Conservation (phyloP, 2,329 filamentous ascomycete species). For the Cercospora nicotianae region DNA sequence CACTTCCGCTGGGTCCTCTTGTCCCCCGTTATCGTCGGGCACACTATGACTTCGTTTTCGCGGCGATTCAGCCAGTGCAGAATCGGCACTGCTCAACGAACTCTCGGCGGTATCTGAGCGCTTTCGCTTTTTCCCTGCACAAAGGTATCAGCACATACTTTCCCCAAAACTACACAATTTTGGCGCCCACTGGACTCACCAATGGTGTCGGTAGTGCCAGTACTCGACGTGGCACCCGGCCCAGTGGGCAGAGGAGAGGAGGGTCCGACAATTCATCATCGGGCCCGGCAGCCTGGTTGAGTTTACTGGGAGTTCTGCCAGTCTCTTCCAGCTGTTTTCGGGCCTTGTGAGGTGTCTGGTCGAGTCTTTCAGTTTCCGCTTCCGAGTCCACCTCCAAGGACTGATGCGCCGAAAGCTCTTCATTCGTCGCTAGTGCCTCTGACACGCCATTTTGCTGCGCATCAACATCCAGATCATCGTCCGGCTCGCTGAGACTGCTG, state of each 20-base stretch:
- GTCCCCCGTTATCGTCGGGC: conserved; percentile 16
- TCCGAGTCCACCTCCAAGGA: conserved; percentile 66
- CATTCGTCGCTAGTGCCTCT: conserved; percentile 9
- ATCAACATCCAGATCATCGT: conserved; percentile 62
- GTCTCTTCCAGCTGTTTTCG: conserved; percentile 45
- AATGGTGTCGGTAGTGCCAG: conserved; percentile 33
- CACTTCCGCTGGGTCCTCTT: conserved; percentile 37
- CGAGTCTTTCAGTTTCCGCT: conserved; percentile 90
- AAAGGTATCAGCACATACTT: background rate
- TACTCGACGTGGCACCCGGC: conserved; percentile 36
- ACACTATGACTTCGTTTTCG: conserved; percentile 37
- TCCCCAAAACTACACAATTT: background rate
- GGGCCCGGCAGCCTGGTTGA: conserved; percentile 59
- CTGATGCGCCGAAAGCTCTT: conserved; percentile 27
- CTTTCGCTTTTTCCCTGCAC: conserved; percentile 46
- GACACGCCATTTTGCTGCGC: conserved; percentile 19
- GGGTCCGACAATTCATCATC: conserved; percentile 45
- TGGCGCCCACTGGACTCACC: conserved; percentile 23
- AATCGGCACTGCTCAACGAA: conserved; percentile 41
- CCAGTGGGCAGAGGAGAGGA: conserved; percentile 35
- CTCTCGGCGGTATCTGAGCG: conserved; percentile 44
- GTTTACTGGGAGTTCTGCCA: conserved; percentile 74
- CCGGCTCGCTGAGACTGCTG: conserved; percentile 90
- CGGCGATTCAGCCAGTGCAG: conserved; percentile 39
- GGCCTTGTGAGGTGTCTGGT: conserved; percentile 57